phyloP scores from a whole-genome alignment of 306 rosid species.

The Datisca glomerata region DNA sequence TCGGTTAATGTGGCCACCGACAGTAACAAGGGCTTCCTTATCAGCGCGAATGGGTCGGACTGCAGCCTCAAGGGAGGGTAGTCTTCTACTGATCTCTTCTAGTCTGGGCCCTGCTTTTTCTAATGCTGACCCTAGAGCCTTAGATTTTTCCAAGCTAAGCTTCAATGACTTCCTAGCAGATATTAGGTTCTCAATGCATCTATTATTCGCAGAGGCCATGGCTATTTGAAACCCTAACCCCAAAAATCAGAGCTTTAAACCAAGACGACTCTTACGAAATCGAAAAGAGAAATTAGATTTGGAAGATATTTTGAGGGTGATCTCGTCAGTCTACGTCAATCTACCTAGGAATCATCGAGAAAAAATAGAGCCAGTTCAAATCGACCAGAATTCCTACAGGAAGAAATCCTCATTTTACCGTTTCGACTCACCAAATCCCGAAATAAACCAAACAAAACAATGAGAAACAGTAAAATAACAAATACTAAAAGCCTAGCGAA shows the following conservation, averaged over 20 bases:
- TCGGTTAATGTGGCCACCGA: conserved; percentile 90
- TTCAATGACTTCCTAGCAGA: conserved; percentile 68
- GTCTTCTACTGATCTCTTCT: conserved; percentile 56
- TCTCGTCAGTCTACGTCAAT: conserved; percentile 9
- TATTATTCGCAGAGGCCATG: conserved; percentile 50
- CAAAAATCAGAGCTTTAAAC: conserved; percentile 4
- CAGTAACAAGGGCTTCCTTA: conserved; percentile 75
- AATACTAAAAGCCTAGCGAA: conserved; percentile 5
- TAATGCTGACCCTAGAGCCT: conserved; percentile 50
- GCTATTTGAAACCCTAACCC: conserved; percentile 15
- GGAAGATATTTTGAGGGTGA: neutral
- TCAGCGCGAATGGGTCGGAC: conserved; percentile 90
- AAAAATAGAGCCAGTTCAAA: conserved; percentile 10
- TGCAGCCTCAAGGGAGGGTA: conserved; percentile 69
- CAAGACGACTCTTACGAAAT: conserved; percentile 1
- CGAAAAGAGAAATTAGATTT: conserved; percentile 11
- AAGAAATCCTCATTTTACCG: conserved; percentile 1
- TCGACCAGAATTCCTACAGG: conserved; percentile 12
- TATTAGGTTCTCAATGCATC: conserved; percentile 39
- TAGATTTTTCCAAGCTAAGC: conserved; percentile 72
- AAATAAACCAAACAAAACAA: conserved; percentile 10
- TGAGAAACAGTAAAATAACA: neutral
- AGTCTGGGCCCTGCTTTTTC: conserved; percentile 73
- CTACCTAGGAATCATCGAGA: conserved; percentile 41
- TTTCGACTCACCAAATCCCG: neutral